Conservation (phyloP, 2,329 filamentous ascomycete species). For the Dryadomyces quercus-mongolicae region DNA sequence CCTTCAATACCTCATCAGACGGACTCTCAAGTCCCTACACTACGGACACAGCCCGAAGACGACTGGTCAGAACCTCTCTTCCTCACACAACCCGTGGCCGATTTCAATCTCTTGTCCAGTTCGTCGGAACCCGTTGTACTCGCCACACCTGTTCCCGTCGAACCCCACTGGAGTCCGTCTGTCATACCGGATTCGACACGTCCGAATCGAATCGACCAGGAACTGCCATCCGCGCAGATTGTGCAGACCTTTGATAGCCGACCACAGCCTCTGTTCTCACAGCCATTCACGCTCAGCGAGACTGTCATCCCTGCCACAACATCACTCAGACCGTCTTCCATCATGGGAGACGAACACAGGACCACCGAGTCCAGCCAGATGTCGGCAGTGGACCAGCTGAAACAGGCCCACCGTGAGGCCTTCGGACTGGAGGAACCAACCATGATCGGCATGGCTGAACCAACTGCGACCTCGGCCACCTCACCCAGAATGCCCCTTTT, state of each 20-base stretch:
- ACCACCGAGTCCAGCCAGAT: no score
- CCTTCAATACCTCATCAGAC: background rate
- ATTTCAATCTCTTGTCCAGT: constrained; percentile 5
- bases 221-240: background rate
- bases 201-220: background rate
- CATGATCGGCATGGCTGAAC: background rate
- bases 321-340: background rate
- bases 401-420: background rate
- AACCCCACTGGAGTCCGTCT: background rate
- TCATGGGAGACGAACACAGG: no score
- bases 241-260: no score
- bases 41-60: no score
- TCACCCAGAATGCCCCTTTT: background rate
- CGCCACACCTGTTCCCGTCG: background rate
- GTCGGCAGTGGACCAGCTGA: background rate
- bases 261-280: background rate
- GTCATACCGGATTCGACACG: constrained; percentile 1
- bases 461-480: background rate
- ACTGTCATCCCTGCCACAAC: background rate
- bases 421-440: background rate
- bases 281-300: background rate
- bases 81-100: constrained; percentile 8
- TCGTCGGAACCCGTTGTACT: background rate
- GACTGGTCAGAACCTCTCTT: no score
- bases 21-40: no score